phyloP scores from a whole-genome alignment of 1,284 basidiomycete genomes.

The Cutaneotrichosporon mucoides region DNA sequence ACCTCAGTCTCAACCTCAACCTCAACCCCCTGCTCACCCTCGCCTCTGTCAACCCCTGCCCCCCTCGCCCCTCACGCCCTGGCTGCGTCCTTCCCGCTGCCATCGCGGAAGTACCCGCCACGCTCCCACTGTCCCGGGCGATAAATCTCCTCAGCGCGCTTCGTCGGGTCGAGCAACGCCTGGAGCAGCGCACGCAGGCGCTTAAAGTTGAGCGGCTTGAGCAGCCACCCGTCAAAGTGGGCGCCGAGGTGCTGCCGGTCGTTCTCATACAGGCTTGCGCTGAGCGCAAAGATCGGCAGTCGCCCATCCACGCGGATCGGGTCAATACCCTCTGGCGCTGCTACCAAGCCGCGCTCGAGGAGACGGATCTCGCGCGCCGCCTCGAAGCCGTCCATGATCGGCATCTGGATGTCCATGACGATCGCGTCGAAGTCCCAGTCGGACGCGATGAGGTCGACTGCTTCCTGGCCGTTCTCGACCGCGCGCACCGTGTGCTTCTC shows the following conservation, averaged over 20 bases:
- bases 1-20: no score
- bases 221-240: constrained; percentile 80
- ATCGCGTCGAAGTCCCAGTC: constrained; percentile 65
- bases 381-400: constrained; percentile 72
- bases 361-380: constrained; percentile 65
- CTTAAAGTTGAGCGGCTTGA: constrained; percentile 78
- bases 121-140: constrained; percentile 63
- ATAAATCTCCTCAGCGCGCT: constrained; percentile 60
- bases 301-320: constrained; percentile 58
- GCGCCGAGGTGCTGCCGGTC: constrained; percentile 60
- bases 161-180: constrained; percentile 58
- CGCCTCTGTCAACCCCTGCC: no score
- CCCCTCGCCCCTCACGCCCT: no score
- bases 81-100: constrained; percentile 1
- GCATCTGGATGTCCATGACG: constrained; percentile 89
- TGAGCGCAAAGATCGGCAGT: constrained; percentile 79
- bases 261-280: constrained; percentile 65
- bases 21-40: no score
- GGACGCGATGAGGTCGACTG: constrained; percentile 58
- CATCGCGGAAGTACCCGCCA: constrained; percentile 61
- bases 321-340: no score
- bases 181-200: constrained; percentile 60
- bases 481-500: constrained; percentile 66
- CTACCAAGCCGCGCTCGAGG: no score
- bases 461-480: constrained; percentile 73